These are phyloP conservation scores for Beauveria australis DNA, from an alignment of 2,329 filamentous ascomycete species.

Conservation along the genomic window DNA sequence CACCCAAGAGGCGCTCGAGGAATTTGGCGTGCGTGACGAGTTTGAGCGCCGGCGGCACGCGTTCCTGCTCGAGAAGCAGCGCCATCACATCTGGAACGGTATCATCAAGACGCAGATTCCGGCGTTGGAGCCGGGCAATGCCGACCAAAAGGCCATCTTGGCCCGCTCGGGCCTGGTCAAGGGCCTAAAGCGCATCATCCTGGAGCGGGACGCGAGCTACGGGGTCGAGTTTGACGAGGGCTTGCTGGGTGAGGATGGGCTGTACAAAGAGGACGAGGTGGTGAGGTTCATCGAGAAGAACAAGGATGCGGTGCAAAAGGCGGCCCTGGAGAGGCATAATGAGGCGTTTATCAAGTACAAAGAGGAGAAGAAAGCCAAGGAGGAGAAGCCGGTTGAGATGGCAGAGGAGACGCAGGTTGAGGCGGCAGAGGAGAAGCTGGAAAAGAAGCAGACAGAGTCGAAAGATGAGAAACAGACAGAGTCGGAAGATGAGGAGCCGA, in stretches of 20 bases:
- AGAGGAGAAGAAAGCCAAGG: neutral
- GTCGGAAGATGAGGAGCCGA: too few species aligned
- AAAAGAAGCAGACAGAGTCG: neutral
- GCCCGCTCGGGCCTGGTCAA: slow-evolving; percentile 29
- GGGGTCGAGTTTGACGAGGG: slow-evolving; percentile 21
- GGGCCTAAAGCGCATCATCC: slow-evolving; percentile 41
- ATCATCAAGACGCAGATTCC: slow-evolving; percentile 35
- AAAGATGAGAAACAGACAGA: neutral
- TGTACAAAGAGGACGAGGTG: slow-evolving; percentile 36
- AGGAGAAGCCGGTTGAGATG: neutral
- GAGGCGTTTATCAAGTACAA: slow-evolving; percentile 8
- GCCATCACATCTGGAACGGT: slow-evolving; percentile 34
- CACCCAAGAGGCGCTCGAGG: slow-evolving; percentile 42
- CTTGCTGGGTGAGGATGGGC: slow-evolving; percentile 29
- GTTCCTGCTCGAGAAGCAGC: slow-evolving; percentile 34
- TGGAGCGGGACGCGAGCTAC: slow-evolving; percentile 34
- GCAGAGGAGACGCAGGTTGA: neutral
- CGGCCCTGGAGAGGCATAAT: slow-evolving; percentile 23
- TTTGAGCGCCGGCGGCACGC: slow-evolving; percentile 35
- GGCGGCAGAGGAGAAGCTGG: too few species aligned
- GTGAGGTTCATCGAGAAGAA: slow-evolving; percentile 31
- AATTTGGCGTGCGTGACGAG: slow-evolving; percentile 37
- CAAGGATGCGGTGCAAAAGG: slow-evolving; percentile 29
- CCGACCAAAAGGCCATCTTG: slow-evolving; percentile 17
- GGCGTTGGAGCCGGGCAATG: slow-evolving; percentile 13